These are phyloP conservation scores for Salix viminalis DNA, from an alignment of 345 rosid genomes.

Conservation along the genomic window DNA sequence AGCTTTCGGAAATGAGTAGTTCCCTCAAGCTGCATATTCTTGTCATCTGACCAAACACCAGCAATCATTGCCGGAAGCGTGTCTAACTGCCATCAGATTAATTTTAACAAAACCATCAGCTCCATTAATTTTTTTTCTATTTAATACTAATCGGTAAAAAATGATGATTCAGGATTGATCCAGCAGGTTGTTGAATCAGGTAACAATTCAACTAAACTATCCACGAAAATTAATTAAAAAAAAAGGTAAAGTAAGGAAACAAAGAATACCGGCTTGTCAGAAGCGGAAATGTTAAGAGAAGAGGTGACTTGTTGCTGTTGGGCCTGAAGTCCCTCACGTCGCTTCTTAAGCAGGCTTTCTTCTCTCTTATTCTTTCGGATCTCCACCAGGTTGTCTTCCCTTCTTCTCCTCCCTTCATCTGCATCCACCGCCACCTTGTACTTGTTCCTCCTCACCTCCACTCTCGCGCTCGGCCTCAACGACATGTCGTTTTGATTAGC, in stretches of 20 bases:
- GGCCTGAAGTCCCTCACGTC: conserved; percentile 20
- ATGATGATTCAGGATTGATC: not conserved
- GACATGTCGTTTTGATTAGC: conserved; percentile 13
- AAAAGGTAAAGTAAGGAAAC: not conserved
- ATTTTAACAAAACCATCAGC: not conserved
- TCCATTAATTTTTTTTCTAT: not conserved
- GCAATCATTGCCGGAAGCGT: conserved; percentile 19
- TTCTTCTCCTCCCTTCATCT: conserved; percentile 29
- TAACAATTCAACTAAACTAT: not conserved
- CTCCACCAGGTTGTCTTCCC: conserved; percentile 31
- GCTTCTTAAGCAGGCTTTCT: conserved; percentile 29
- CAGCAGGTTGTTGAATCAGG: not conserved
- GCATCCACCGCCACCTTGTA: conserved; percentile 31
- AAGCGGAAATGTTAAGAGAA: conserved; percentile 5
- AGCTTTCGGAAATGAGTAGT: conserved; percentile 29
- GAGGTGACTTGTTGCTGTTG: not conserved
- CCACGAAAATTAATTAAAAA: not conserved
- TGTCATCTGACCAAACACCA: conserved; percentile 21
- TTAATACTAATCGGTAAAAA: too few species aligned
- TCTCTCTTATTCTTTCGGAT: conserved; percentile 28
- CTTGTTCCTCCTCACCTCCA: conserved; percentile 26
- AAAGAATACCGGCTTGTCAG: conserved; percentile 11
- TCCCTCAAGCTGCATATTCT: conserved; percentile 19
- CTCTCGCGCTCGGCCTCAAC: conserved; percentile 28
- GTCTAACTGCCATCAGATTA: conserved; percentile 16